These are phyloP conservation scores for Alternaria sp. DNA, from an alignment of 2,329 filamentous ascomycete genomes.

Conservation along the genomic window DNA sequence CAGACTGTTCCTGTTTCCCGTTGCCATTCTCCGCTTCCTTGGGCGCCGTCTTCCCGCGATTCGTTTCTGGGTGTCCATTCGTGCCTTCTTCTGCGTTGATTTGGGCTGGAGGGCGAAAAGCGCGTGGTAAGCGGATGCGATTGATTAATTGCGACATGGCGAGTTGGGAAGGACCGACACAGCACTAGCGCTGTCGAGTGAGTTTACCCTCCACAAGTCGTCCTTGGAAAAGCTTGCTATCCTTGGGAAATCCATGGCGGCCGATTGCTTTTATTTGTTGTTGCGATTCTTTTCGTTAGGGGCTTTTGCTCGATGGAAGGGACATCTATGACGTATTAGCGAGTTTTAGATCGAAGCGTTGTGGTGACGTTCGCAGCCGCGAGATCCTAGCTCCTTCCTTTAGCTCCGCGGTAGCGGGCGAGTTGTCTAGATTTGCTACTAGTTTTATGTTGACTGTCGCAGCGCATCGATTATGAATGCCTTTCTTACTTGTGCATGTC, in stretches of 20 bases:
- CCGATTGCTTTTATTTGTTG: conserved; percentile 7
- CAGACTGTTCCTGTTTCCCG: conserved; percentile 15
- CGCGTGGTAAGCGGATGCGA: conserved; percentile 12
- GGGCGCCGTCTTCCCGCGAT: conserved; percentile 9
- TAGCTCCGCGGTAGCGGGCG: neutral
- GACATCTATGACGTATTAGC: conserved; percentile 14
- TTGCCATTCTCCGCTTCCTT: conserved; percentile 14
- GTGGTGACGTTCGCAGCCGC: conserved; percentile 10
- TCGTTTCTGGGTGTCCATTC: conserved; percentile 11
- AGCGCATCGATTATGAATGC: neutral
- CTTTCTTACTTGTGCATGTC: neutral
- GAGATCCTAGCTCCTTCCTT: neutral
- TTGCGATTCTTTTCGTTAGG: neutral
- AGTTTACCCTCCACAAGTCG: neutral
- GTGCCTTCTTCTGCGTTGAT: conserved; percentile 15
- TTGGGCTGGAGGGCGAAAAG: conserved; percentile 16
- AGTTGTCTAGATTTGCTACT: neutral
- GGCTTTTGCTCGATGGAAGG: neutral
- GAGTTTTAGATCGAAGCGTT: conserved; percentile 2
- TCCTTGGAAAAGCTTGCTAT: conserved; percentile 4
- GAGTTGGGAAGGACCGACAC: neutral
- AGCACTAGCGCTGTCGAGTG: neutral
- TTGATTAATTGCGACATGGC: neutral
- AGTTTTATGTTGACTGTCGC: neutral
- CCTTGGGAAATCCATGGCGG: conserved; percentile 7